phyloP scores from a whole-genome alignment of 2,329 filamentous ascomycete genomes.

The Epichloe gansuensis region DNA sequence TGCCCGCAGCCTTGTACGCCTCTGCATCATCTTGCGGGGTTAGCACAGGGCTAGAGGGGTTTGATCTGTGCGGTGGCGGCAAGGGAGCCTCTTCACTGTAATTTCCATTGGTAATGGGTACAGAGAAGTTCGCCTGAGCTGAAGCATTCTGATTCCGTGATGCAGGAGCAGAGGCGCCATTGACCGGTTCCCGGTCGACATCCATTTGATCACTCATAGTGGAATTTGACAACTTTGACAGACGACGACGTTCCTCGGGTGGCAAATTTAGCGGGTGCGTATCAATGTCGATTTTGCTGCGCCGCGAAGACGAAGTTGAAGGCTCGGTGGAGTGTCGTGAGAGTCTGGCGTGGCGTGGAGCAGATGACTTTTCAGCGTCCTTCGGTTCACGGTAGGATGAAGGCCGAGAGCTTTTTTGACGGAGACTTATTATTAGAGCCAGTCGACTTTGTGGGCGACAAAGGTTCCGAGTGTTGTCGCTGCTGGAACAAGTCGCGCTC shows the following conservation, averaged over 20 bases:
- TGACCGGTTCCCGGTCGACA: constrained; percentile 53
- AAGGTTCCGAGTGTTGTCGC: constrained; percentile 25
- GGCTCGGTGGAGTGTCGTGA: constrained; percentile 39
- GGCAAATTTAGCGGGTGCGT: constrained; percentile 83
- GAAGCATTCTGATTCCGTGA: constrained; percentile 22
- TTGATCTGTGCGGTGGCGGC: constrained; percentile 61
- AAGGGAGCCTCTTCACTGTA: constrained; percentile 40
- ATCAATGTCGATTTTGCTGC: constrained; percentile 50
- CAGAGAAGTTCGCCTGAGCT: constrained; percentile 34
- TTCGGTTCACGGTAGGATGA: constrained; percentile 17
- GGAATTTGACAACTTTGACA: constrained; percentile 52
- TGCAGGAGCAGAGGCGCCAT: constrained; percentile 41
- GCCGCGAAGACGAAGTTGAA: constrained; percentile 32
- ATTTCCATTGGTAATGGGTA: constrained; percentile 38
- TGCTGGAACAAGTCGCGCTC: constrained; percentile 24
- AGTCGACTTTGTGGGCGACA: constrained; percentile 26
- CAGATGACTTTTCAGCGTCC: constrained; percentile 10
- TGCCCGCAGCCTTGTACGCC: constrained; percentile 81
- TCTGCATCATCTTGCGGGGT: constrained; percentile 65
- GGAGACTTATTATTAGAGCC: constrained; percentile 19
- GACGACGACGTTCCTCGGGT: constrained; percentile 72
- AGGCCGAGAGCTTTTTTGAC: constrained; percentile 18
- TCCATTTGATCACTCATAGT: constrained; percentile 61
- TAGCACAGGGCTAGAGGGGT: constrained; percentile 44
- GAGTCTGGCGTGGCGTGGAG: constrained; percentile 27